Evolutionary conservation across 768 basidiomycete species (phyloP).

Genomic region (Mycena albidolilacea): DNA sequence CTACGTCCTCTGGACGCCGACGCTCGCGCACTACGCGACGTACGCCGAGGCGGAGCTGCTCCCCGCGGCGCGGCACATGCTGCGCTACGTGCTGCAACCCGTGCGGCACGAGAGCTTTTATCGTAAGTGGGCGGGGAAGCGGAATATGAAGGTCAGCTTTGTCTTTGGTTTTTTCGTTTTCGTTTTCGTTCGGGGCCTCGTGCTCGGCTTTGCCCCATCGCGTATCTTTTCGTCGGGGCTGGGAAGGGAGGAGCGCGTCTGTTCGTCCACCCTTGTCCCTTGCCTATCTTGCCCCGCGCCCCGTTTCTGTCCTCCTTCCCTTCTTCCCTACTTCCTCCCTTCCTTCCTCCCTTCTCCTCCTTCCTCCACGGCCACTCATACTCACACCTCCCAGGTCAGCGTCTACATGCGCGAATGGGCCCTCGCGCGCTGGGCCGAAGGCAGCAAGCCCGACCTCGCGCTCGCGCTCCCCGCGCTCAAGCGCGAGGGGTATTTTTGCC

Average conservation of each 20-base stretch:
- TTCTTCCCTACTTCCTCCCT: too few species aligned
- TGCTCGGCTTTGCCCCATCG: too few species aligned
- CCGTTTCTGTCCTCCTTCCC: too few species aligned
- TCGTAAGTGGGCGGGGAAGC: conserved; percentile 91
- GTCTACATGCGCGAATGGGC: conserved; percentile 80
- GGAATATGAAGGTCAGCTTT: conserved; percentile 80
- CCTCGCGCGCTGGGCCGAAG: conserved; percentile 67
- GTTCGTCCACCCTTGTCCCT: too few species aligned
- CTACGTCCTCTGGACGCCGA: conserved; percentile 72
- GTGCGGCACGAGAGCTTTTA: conserved; percentile 82
- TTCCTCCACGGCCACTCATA: too few species aligned
- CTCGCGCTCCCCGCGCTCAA: conserved; percentile 62
- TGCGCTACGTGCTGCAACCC: conserved; percentile 86
- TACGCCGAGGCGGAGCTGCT: conserved; percentile 86
- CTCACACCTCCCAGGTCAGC: conserved; percentile 61
- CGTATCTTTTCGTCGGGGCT: too few species aligned
- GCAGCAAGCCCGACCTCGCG: conserved; percentile 56
- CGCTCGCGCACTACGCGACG: conserved; percentile 89
- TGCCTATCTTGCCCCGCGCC: background rate
- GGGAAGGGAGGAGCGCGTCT: too few species aligned
- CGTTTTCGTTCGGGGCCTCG: too few species aligned
- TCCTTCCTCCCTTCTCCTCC: conserved; percentile 8
- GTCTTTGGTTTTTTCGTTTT: background rate
- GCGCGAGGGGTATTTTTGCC: conserved; percentile 82
- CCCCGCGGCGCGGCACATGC: conserved; percentile 87